These are phyloP conservation scores for Scutellaria minor DNA, from an alignment of 257 asterid genomes.

Conservation along the genomic window DNA sequence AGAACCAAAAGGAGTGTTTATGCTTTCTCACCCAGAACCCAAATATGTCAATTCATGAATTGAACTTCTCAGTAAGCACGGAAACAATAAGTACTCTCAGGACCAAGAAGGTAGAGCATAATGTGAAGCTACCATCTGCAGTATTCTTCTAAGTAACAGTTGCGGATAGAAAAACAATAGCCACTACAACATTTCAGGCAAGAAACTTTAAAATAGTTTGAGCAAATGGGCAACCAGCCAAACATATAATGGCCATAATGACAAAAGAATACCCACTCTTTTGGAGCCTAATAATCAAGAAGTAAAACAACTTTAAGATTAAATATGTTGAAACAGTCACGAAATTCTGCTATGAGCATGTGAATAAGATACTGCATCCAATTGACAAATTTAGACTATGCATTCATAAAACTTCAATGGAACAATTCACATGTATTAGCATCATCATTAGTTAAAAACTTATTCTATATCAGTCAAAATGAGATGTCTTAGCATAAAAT, in stretches of 20 bases:
- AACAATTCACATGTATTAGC: conserved; percentile 18
- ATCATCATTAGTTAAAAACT: neutral
- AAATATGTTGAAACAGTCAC: conserved; percentile 20
- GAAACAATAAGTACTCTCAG: conserved; percentile 12
- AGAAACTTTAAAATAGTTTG: conserved; percentile 34
- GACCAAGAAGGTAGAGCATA: neutral
- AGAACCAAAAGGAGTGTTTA: neutral
- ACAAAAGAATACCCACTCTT: conserved; percentile 5
- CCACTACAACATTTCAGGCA: conserved; percentile 22
- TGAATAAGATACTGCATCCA: conserved; percentile 20
- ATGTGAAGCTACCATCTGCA: neutral
- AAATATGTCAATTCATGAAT: conserved; percentile 8
- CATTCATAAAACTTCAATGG: conserved; percentile 6
- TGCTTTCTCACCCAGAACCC: conserved; percentile 15
- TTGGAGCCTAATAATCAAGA: conserved; percentile 26
- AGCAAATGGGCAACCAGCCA: conserved; percentile 19
- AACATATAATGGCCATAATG: conserved; percentile 12
- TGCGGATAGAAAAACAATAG: conserved; percentile 2
- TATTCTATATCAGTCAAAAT: conserved; percentile 11
- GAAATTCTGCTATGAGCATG: conserved; percentile 15
- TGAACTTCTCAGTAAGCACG: conserved; percentile 21
- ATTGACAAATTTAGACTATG: neutral
- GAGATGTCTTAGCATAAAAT: conserved; percentile 4
- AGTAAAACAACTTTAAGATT: neutral
- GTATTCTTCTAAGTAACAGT: conserved; percentile 18